Percentiles rank a stretch among this genome's conserved stretches.
These are phyloP conservation scores for Pseudopyrenochaeta lycopersici DNA, from an alignment of 2,329 filamentous ascomycete genomes.

Conservation along the genomic window DNA sequence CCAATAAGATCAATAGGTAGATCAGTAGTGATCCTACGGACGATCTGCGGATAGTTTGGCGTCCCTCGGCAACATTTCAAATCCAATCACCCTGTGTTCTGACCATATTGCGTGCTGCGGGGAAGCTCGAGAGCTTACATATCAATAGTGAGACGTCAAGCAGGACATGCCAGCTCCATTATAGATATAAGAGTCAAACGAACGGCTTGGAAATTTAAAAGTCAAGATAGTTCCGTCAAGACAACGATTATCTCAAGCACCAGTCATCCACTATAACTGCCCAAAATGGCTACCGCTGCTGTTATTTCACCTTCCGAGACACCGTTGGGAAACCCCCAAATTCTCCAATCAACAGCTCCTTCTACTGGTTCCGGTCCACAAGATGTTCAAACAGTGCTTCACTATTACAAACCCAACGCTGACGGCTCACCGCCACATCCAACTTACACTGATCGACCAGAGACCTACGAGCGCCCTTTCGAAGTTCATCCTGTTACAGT, in stretches of 20 bases:
- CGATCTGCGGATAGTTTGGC: not conserved
- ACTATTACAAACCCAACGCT: conserved; percentile 40
- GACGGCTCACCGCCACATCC: conserved; percentile 41
- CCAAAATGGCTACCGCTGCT: conserved; percentile 38
- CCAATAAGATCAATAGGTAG: not conserved
- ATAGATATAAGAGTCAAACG: conserved; percentile 11
- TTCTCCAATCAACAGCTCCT: conserved; percentile 8
- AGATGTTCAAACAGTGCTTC: conserved; percentile 35
- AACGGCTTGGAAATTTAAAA: not conserved
- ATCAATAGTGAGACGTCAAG: conserved; percentile 15
- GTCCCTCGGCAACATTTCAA: conserved; percentile 21
- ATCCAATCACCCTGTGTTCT: conserved; percentile 21
- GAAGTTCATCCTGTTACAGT: conserved; percentile 43
- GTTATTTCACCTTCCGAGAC: conserved; percentile 30
- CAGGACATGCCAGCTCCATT: not conserved
- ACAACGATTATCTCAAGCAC: not conserved
- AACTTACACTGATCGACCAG: conserved; percentile 39
- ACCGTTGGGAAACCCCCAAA: conserved; percentile 25
- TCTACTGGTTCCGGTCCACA: conserved; percentile 13
- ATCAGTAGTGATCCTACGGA: not conserved
- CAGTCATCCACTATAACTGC: not conserved
- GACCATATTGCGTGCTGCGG: conserved; percentile 43
- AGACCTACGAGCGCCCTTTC: conserved; percentile 44
- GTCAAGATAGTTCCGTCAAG: not conserved
- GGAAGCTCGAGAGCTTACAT: conserved; percentile 38